Evolutionary conservation across 306 rosid species (phyloP), one percentile per base, ranked within the genome.

Genomic region (Inga laurina): DNA sequence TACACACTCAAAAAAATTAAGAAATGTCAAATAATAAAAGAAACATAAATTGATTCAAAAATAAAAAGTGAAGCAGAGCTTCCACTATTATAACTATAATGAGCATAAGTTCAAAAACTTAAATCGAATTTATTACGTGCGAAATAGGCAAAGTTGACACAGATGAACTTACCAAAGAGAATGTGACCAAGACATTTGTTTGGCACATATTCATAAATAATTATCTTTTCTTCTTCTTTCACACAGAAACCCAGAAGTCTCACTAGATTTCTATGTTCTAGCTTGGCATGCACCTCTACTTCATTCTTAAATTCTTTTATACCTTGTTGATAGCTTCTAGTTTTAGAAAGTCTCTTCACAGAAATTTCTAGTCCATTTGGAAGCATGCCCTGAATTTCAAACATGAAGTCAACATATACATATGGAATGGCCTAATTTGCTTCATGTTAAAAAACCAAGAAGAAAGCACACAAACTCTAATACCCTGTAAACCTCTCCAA

Each of bases 401-500:
- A 37, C 4, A 37, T 1, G 18, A 59, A 56, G n/a, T n/a, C 45
- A 41, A 49, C 19, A n/a, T 51, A 39, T 10, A 61, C 10, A 4
- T 13, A 13, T n/a, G 59, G 65, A 56, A n/a, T 8, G 46, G 57
- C 3, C 49, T 22, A 21, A 10, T 57, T 68, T 68, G 44, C 18
- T 69, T 46, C 59, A 35, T 52, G 70, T 8, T 41, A 39, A 4
- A 34, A 27, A 3, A 77, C n/a, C 37, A 22, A 71, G 45, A 27
- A 27, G 30, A 70, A 61, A 35, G 45, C 46, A 22, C 18, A 16
- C 43, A 14, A n/a, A 49, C 43, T 69, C 18, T 27, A 27, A 1
- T 79, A 91, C 94, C 89, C 86, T 87, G 85, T 66, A 89, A 72
- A 91, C 94, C 72, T 19, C 76, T 30, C 92, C 92, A 75, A 89